These are phyloP conservation scores for Leptodermis oblonga DNA, from an alignment of 257 asterid genomes.

Conservation along the genomic window DNA sequence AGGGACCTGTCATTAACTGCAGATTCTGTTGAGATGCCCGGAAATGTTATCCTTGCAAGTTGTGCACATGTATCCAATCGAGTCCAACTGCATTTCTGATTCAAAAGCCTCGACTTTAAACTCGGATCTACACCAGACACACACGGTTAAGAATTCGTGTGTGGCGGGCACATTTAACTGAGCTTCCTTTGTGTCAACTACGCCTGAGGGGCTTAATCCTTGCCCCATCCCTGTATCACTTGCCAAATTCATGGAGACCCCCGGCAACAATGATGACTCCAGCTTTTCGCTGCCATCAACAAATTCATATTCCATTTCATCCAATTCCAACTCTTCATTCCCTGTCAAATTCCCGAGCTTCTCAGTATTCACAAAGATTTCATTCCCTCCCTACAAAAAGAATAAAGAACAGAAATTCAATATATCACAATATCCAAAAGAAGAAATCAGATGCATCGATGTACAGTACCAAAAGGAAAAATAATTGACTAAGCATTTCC, in stretches of 20 bases:
- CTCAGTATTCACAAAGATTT: slow-evolving; percentile 42
- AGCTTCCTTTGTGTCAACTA: slow-evolving; percentile 55
- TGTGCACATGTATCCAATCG: slow-evolving; percentile 97
- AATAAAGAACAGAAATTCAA: slow-evolving; percentile 11
- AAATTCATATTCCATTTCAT: slow-evolving; percentile 64
- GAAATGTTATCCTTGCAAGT: slow-evolving; percentile 88
- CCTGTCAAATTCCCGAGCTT: slow-evolving; percentile 60
- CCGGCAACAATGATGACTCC: slow-evolving; percentile 52
- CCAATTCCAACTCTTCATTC: slow-evolving; percentile 79
- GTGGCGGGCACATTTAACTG: slow-evolving; percentile 37
- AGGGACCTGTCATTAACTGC: slow-evolving; percentile 48
- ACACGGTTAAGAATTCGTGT: slow-evolving; percentile 63
- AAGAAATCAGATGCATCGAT: not conserved
- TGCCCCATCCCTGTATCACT: slow-evolving; percentile 43
- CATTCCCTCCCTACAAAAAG: slow-evolving; percentile 49
- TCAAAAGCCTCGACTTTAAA: slow-evolving; percentile 75
- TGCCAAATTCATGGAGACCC: slow-evolving; percentile 49
- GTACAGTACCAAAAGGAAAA: not conserved
- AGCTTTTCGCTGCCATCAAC: slow-evolving; percentile 45
- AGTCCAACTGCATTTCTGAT: slow-evolving; percentile 75
- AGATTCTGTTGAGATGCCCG: slow-evolving; percentile 71
- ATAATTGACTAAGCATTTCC: not conserved
- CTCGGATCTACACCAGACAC: slow-evolving; percentile 96
- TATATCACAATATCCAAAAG: not conserved
- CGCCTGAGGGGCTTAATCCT: slow-evolving; percentile 48